Evolutionary conservation across 2,329 filamentous ascomycete species (phyloP).

Genomic region (Fusarium sp.): DNA sequence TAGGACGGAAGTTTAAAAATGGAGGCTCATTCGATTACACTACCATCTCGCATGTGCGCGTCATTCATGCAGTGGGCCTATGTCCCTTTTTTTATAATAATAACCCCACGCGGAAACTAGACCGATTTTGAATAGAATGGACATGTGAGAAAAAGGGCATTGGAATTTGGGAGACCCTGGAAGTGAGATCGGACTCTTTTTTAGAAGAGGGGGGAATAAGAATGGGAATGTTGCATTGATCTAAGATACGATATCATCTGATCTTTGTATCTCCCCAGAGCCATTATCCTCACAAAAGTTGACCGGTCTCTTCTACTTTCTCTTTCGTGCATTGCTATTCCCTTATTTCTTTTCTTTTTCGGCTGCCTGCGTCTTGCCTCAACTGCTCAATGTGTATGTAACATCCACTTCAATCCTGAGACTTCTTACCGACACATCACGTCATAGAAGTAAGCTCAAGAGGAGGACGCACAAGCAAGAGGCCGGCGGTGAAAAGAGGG

Average conservation of each 20-base stretch:
- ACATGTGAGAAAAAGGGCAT: constrained; percentile 3
- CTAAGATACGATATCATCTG: not conserved
- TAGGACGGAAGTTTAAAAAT: constrained; percentile 2
- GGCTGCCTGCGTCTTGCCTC: not conserved
- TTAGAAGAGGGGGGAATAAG: not conserved
- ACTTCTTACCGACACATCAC: constrained; percentile 4
- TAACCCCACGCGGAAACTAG: constrained; percentile 9
- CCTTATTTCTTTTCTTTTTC: not conserved
- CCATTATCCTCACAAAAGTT: not conserved
- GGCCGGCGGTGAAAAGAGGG: constrained; percentile 8
- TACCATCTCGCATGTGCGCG: constrained; percentile 40
- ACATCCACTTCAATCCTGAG: not conserved
- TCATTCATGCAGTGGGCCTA: constrained; percentile 26
- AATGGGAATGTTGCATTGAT: constrained; percentile 28
- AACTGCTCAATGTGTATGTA: not conserved
- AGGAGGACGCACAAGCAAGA: not conserved
- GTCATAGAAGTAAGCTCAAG: constrained; percentile 32
- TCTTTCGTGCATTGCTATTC: not conserved
- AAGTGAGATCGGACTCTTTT: constrained; percentile 1
- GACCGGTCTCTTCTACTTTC: not conserved
- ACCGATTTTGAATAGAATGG: not conserved
- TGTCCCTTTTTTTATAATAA: not conserved
- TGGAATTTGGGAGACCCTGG: constrained; percentile 7
- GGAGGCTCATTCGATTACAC: constrained; percentile 32
- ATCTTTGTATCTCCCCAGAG: not conserved